phyloP scores from a whole-genome alignment of 2,329 filamentous ascomycete species.

The Colletotrichum eremochloae region DNA sequence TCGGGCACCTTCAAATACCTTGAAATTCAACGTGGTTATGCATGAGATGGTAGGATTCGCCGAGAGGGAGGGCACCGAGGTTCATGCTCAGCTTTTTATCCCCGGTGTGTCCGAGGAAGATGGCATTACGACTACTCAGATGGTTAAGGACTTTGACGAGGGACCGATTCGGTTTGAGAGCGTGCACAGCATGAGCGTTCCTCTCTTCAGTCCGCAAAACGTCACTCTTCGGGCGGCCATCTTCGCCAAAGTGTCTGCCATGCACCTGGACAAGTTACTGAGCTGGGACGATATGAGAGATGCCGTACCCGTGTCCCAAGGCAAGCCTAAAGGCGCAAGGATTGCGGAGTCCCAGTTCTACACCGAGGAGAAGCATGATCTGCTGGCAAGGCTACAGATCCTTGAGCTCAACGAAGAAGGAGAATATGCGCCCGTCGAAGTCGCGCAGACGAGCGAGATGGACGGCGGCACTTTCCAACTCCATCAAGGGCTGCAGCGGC shows the following conservation, averaged over 20 bases:
- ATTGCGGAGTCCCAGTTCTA: slow-evolving; percentile 94
- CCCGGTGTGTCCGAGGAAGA: slow-evolving; percentile 90
- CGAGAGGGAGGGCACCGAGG: slow-evolving; percentile 93
- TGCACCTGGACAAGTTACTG: slow-evolving; percentile 96
- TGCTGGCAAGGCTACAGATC: slow-evolving; percentile 89
- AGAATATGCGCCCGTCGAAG: slow-evolving; percentile 92
- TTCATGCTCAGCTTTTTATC: slow-evolving; percentile 97
- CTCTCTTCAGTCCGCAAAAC: slow-evolving; percentile 80
- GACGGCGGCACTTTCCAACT: slow-evolving; percentile 95
- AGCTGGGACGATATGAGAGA: slow-evolving; percentile 99
- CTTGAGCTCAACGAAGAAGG: slow-evolving; percentile 93
- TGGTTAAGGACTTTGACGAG: slow-evolving; percentile 95
- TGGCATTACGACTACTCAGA: slow-evolving; percentile 93
- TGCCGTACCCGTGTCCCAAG: slow-evolving; percentile 70
- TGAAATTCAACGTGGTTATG: slow-evolving; percentile 99
- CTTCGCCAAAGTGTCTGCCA: slow-evolving; percentile 89
- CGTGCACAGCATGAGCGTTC: slow-evolving; percentile 97
- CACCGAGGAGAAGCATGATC: slow-evolving; percentile 92
- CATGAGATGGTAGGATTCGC: slow-evolving; percentile 95
- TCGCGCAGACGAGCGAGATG: slow-evolving; percentile 85
- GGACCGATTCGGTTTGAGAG: slow-evolving; percentile 94
- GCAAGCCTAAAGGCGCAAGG: slow-evolving; percentile 68
- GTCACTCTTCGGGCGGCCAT: slow-evolving; percentile 88
- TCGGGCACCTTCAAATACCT: slow-evolving; percentile 88
- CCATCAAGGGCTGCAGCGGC: slow-evolving; percentile 92